Percentiles rank a stretch among this genome's conserved stretches.
These are phyloP conservation scores for Laburnicola sp. DNA, from an alignment of 2,329 filamentous ascomycete species.

Conservation along the genomic window DNA sequence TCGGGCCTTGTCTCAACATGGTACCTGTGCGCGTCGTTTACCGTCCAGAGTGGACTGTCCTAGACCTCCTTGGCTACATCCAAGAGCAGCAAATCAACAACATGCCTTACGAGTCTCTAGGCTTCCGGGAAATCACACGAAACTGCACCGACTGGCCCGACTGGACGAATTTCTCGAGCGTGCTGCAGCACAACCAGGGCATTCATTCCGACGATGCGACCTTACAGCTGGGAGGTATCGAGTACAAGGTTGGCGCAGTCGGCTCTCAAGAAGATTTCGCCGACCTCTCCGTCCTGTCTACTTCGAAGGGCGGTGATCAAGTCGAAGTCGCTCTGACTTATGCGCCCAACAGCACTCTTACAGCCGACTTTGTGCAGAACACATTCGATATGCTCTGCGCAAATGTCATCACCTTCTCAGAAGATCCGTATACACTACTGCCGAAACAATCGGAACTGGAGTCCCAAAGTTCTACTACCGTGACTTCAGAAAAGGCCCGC, in stretches of 20 bases:
- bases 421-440: constrained; percentile 33
- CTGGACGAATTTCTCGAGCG: constrained; percentile 42
- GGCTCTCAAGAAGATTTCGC: constrained; percentile 40
- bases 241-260: constrained; percentile 35
- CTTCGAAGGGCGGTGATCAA: constrained; percentile 24
- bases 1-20: constrained; percentile 50
- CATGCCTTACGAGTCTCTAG: constrained; percentile 41
- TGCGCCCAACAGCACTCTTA: constrained; percentile 51
- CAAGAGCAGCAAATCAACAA: constrained; percentile 51
- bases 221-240: constrained; percentile 51
- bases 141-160: constrained; percentile 44
- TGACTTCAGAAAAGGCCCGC: constrained; percentile 25
- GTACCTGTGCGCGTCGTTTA: constrained; percentile 48
- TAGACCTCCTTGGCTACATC: constrained; percentile 45
- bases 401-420: constrained; percentile 31
- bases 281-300: constrained; percentile 38
- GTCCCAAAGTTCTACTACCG: constrained; percentile 28
- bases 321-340: constrained; percentile 37
- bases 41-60: constrained; percentile 38
- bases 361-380: constrained; percentile 56
- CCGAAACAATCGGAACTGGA: constrained; percentile 31
- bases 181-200: constrained; percentile 41
- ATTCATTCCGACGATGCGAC: constrained; percentile 46
- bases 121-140: constrained; percentile 39
- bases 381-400: constrained; percentile 44